Base-by-base conservation (phyloP, 2,329 filamentous ascomycete genomes). In the Nakataea oryzae region DNA sequence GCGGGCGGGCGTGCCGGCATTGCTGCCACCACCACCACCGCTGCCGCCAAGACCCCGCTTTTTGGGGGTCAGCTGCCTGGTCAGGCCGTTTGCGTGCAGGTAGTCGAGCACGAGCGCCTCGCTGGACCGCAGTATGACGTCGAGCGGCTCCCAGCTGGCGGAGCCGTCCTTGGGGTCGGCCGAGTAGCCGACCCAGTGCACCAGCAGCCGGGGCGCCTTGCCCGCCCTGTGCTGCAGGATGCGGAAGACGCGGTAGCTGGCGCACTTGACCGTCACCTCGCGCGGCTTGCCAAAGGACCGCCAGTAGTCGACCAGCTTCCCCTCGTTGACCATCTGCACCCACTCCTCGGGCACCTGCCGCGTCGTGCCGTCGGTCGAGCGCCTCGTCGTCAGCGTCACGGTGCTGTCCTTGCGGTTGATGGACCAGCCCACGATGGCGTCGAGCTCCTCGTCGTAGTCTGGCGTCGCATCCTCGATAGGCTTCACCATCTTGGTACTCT, bases 71-170 rank as follows among this genome's bases (percentile, higher is more conserved):
- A 59, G 29, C 57, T 41, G 29, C 21, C 14, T 21, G 21, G 28
- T 59, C 14, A 59, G 57, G 27, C 24, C 24, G 28, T 34, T 14
- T 17, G 6, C 17, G 57, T 7, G 9, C 24, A 59, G 57, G 28
- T 59, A 59, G 14, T 59, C 57, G 57, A 21, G 32, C 29, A 59
- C 29, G 24, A 26, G 21, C 7, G 29, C 29, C 27, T 59, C 57
- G 57, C 13, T 26, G 24, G 29, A 34, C n/a, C 24, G 29, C 3
- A 59, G 8, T n/a, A 59, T 59, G n/a, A 30, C 30, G 28, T 17
- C 29, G 27, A 59, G n/a, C 13, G 57, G 57, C 57, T 59, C 57
- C 57, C 28, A 59, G 57, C 29, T 59, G 29, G 57, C 57, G 13
- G 29, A 32, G 9, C 54, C 54, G 24, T 29, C 27, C 24, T 14